Evolutionary conservation across 2,329 filamentous ascomycete species (phyloP).

Genomic region (Ramularia endophylla): DNA sequence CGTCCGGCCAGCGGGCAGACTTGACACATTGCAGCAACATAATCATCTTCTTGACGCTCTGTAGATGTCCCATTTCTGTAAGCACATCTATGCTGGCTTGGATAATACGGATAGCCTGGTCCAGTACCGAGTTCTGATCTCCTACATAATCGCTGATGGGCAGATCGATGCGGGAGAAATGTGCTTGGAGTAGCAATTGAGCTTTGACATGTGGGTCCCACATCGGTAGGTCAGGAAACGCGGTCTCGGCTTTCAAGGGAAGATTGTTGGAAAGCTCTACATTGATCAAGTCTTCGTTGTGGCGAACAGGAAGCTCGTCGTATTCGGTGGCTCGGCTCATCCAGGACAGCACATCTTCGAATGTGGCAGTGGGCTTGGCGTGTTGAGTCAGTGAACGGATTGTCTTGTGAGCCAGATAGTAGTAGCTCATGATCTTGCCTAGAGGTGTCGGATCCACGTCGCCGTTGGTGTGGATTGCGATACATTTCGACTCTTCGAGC

Average conservation of each 20-base stretch:
- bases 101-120: conserved; percentile 94
- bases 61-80: conserved; percentile 77
- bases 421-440: conserved; percentile 99
- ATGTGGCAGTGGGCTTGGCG: conserved; percentile 67
- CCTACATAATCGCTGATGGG: conserved; percentile 97
- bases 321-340: conserved; percentile 93
- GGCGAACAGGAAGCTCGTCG: conserved; percentile 92
- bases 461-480: conserved; percentile 76
- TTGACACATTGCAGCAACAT: conserved; percentile 87
- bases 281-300: conserved; percentile 98
- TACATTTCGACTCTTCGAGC: conserved; percentile 76
- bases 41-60: conserved; percentile 75
- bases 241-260: conserved; percentile 57
- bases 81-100: conserved; percentile 93
- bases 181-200: conserved; percentile 86
- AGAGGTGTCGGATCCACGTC: conserved; percentile 85
- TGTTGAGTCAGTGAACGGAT: conserved; percentile 77
- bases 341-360: conserved; percentile 81
- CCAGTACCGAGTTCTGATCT: conserved; percentile 80
- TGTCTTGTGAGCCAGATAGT: conserved; percentile 91
- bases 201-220: conserved; percentile 99
- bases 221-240: conserved; percentile 65
- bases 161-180: conserved; percentile 87
- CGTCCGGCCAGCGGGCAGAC: conserved; percentile 81
- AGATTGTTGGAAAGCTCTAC: conserved; percentile 78